phyloP scores from a whole-genome alignment of 148 eudicot species.

The Euryodendron excelsum region DNA sequence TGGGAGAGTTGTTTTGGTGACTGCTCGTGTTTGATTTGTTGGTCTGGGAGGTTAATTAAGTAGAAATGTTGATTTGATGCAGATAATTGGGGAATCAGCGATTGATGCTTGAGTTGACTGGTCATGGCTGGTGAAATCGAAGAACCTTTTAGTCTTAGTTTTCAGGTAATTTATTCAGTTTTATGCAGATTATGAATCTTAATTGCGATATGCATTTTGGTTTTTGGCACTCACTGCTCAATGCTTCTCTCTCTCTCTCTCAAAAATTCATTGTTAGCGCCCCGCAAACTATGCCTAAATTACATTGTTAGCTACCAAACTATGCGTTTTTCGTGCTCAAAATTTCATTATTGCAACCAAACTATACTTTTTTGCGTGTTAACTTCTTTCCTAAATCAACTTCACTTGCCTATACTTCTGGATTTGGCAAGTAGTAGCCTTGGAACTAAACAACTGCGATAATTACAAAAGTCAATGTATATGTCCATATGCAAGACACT shows the following conservation, averaged over 20 bases:
- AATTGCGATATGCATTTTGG: background rate
- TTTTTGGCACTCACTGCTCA: background rate
- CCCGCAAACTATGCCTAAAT: too few species aligned
- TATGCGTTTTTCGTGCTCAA: background rate
- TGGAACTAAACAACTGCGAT: too few species aligned
- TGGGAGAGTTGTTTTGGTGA: background rate
- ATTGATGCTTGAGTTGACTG: conserved; percentile 15
- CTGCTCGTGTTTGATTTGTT: background rate
- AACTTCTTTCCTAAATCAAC: background rate
- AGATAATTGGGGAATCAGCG: conserved; percentile 2
- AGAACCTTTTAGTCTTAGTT: conserved; percentile 43
- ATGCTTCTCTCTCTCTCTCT: background rate
- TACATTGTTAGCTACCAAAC: background rate
- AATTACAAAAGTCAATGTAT: too few species aligned
- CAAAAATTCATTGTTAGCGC: too few species aligned
- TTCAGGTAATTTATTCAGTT: conserved; percentile 39
- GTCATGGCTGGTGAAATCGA: conserved; percentile 54
- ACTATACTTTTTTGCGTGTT: background rate
- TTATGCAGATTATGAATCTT: background rate
- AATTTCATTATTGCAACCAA: background rate
- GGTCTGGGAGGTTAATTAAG: background rate
- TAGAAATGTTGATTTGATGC: background rate
- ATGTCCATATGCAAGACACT: background rate
- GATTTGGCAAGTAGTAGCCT: background rate
- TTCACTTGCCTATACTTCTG: background rate